Base-by-base conservation (phyloP, 352 stramenopile genomes). In the Pythium utonaiense region DNA sequence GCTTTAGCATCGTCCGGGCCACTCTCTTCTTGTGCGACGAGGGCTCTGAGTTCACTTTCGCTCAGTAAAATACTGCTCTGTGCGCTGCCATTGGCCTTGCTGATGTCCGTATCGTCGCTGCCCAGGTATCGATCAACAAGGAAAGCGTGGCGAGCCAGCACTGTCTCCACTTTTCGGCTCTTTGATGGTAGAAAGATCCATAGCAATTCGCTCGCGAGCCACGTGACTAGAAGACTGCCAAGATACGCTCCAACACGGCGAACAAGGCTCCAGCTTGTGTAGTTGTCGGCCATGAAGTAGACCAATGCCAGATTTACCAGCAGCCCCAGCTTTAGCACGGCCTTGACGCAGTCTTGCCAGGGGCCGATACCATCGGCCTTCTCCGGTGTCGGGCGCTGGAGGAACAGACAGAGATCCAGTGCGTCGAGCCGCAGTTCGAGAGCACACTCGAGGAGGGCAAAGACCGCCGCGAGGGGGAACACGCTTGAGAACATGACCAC, bases 371-470 rank as follows among this genome's bases (percentile, higher is more conserved):
- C 58, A 16, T 67, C 38, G 22, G 67, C 67, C 7, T 47, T 53
- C 13, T 61, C 57, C 1, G 67, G 67, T 22, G 47, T 55, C 8
- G 67, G 67, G 0, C 67, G 67, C 25, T 50, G 62, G 14, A 64
- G 44, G 24, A 59, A 69, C 4, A 64, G 58, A 48, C 67, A 74
- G 27, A 74, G 47, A 21, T 68, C 52, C 41, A 69, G 54, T 16
- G 67, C 67, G 34, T 74, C 67, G 40, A 74, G 59, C 12, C 67
- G 62, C 30, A 74, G 30, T 52, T 74, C 60, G 3, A 71, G 61
- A 30, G 63, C 62, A 36, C 57, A 67, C 47, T 70, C 67, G 8
- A 56, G 48, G 28, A 69, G 60, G 12, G 62, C 53, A 13, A 69
- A 33, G 27, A 56, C 22, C 14, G 62, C 48, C 12, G 49, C 62